Evolutionary conservation across 192 early-diverging fungal species (phyloP), one percentile per base, ranked within the genome.

Genomic region (Gonapodya prolifera): DNA sequence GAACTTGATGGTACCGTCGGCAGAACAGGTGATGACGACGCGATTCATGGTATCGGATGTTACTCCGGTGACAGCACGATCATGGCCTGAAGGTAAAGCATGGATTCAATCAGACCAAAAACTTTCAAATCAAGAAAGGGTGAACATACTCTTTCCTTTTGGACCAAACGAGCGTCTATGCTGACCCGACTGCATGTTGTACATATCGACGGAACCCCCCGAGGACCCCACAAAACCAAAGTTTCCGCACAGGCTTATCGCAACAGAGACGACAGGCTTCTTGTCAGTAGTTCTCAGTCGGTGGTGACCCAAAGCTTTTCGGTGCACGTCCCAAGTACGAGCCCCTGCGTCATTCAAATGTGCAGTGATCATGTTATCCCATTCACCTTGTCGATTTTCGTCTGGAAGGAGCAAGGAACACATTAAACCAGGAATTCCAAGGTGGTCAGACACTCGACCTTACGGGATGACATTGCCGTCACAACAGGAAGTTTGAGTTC

Each of bases 161-260:
- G 16, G 87, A 1, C 77, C 79, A 80, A 94, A 97, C 34, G 89
- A 84, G 74, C 88, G 90, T 34, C 93, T 89, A 34, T 87, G 83
- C 36, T 91, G 70, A 2, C 96, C 96, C 30, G 95, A 97, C 78
- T 99, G 98, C 91, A 99, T 90, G 85, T 96, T 98, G 88, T 88
- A 94, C 90, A 93, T 91, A 70, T 95, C 95, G 36, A 98, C 86
- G 13, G 79, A 76, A 70, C 98, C 98, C 34, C 82, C 80, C 2
- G 88, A 81, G 31, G 90, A 87, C 1, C 96, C 98, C 1, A 96
- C 84, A 78, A 96, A 92, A 1, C 92, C 94, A 90, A 91, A 98
- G 82, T 98, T 96, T 70, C 98, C 98, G 75, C 96, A 98, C 0
- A 87, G 82, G 81, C 92, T 95, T 35, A 99, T 84, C 0, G 86